These are phyloP conservation scores for Nigrospora sphaerica DNA, from an alignment of 2,329 filamentous ascomycete genomes.

Conservation along the genomic window DNA sequence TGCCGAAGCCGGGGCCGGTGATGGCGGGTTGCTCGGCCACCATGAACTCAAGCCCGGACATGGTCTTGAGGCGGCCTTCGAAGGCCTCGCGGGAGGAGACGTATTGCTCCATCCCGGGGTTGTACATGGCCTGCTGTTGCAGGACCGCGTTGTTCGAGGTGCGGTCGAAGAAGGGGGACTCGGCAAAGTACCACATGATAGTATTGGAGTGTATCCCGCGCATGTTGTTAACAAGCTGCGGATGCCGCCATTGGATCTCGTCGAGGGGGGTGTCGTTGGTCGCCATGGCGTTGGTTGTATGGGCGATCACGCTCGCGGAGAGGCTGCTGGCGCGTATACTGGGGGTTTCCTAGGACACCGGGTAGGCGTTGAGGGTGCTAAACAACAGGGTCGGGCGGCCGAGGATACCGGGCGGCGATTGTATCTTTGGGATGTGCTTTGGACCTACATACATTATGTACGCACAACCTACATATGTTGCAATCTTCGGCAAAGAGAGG, in stretches of 20 bases:
- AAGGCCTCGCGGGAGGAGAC: conserved; percentile 57
- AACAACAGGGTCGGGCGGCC: too few relatives aligned
- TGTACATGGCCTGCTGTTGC: conserved; percentile 54
- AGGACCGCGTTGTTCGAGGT: conserved; percentile 63
- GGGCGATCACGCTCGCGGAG: not conserved
- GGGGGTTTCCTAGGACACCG: too few relatives aligned
- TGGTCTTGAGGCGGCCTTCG: conserved; percentile 53
- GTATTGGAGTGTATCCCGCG: conserved; percentile 57
- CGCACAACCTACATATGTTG: too few relatives aligned
- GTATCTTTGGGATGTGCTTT: too few relatives aligned
- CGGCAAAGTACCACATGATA: conserved; percentile 61
- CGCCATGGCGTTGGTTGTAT: conserved; percentile 2
- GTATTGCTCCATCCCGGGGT: conserved; percentile 48
- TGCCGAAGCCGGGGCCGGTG: conserved; percentile 51
- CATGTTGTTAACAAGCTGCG: conserved; percentile 39
- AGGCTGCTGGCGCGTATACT: too few relatives aligned
- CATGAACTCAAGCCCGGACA: conserved; percentile 61
- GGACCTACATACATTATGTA: too few relatives aligned
- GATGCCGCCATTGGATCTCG: conserved; percentile 60
- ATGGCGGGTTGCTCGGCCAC: conserved; percentile 60
- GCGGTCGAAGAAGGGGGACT: conserved; percentile 61
- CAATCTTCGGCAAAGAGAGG: too few relatives aligned
- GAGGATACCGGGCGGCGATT: too few relatives aligned
- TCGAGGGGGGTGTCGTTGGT: conserved; percentile 40
- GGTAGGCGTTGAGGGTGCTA: too few relatives aligned